Base-by-base conservation (phyloP, 495 filamentous ascomycete genomes). In the Aspergillus heteromorphus region DNA sequence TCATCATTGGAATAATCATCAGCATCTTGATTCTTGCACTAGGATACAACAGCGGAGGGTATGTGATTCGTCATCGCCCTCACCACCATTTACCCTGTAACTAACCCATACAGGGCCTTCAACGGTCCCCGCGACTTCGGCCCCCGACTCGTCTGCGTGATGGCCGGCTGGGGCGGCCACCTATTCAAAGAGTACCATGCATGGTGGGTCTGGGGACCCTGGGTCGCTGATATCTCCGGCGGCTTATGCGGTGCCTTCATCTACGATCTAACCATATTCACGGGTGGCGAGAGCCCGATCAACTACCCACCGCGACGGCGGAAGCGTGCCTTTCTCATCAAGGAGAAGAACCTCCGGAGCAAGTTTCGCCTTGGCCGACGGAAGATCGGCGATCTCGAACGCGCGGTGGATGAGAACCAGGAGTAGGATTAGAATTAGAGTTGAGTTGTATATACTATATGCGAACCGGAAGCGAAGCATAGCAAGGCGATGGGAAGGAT, bases 101-200 rank as follows among this genome's bases (percentile, higher is more conserved):
- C 72, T 40, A n/a, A 52, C 17, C 21, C 27, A 47, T 27, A 16
- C 43, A 79, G 78, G 1, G 81, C 78, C 57, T 79, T 84, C 59
- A 83, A 83, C 54, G 62, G 77, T 6, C 78, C 78, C 13, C 68
- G 82, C 34, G 81, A 85, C 54, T 80, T 83, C 60, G 79, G 81
- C 9, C 80, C 80, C 0, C 62, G 82, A 25, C 59, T 83, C 20
- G 74, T 83, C 58, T 70, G 70, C 14, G 78, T 77, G 42, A 64
- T 73, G 45, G 55, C 82, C 9, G 81, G 80, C 6, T 82, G 80
- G 54, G 81, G 81, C 10, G 60, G 60, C 2, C 25, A 55, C 13
- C 27, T 59, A 2, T 66, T 66, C 58, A 51, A 21, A 17, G 58
- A 56, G 17, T 62, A 59, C n/a, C 66, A 77, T 19, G 79, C 79